Evolutionary conservation across 768 basidiomycete species (phyloP), one percentile per base, ranked within the genome.

Genomic region (Clathrus columnatus): DNA sequence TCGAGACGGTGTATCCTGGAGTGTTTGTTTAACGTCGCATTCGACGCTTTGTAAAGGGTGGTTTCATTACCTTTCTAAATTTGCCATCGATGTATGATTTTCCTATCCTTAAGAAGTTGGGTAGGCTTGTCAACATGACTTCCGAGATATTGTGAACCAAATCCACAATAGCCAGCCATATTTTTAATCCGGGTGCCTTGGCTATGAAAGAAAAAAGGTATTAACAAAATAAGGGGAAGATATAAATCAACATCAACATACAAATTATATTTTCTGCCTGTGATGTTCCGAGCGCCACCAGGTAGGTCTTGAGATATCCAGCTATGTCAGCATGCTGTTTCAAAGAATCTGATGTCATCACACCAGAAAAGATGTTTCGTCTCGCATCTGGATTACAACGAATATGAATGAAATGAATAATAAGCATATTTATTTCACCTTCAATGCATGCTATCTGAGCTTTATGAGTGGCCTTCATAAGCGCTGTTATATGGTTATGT

Each of bases 31-130:
- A 46, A 27, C 62, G 63, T 36, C 62, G 61, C 48, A 41, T 27
- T 11, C 24, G 2, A 21, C n/a, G 17, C 18, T 68, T 18, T 56
- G 47, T 23, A 45, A 1, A 28, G 30, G 28, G 23, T 28, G 29
- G 17, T 30, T 16, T 47, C 29, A 26, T 29, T 50, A 93, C 93
- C 78, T 85, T 91, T 67, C 83, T 86, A 67, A 88, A 93, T 68
- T 89, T 92, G 4, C 96, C 95, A 43, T 96, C 93, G 72, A 94
- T 83, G 64, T 93, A 95, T 21, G 80, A 83, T 68, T 82, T 89
- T 1, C 89, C 85, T 48, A 99, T 88, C 65, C 84, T 87, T 91
- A 92, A 95, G 70, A 97, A 97, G 62, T 80, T 90, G 14, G 95
- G 93, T 21, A 99, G 77, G 1, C 86, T 79, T n/a, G 84, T 74